Evolutionary conservation across 2,329 filamentous ascomycete species (phyloP).

Genomic region (Leptodontidium sp.): DNA sequence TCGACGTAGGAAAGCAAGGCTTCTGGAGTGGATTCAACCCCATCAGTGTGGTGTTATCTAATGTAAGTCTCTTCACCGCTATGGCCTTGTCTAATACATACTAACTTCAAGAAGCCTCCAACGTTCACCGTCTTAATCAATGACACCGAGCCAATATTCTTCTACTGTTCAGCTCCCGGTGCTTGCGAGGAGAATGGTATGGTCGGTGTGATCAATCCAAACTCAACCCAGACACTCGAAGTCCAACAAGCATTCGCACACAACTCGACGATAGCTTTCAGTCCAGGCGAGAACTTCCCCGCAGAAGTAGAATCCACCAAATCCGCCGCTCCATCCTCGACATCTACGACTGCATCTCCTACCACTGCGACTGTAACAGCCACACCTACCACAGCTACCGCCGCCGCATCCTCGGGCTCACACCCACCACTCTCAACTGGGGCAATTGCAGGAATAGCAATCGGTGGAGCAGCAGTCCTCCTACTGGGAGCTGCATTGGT

Average conservation of each 20-base stretch:
- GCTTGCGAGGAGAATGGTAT: slow-evolving; percentile 72
- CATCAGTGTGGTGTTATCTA: slow-evolving; percentile 51
- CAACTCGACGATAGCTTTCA: slow-evolving; percentile 36
- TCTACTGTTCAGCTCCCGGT: slow-evolving; percentile 72
- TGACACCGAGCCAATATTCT: slow-evolving; percentile 70
- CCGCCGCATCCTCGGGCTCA: slow-evolving; percentile 10
- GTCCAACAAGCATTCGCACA: slow-evolving; percentile 35
- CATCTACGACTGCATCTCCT: slow-evolving; percentile 24
- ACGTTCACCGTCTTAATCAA: slow-evolving; percentile 60
- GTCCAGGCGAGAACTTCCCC: slow-evolving; percentile 40
- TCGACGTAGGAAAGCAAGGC: slow-evolving; percentile 54
- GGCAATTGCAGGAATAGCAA: slow-evolving; percentile 40
- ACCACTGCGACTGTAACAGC: slow-evolving; percentile 15
- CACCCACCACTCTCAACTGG: slow-evolving; percentile 37
- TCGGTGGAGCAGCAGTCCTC: slow-evolving; percentile 37
- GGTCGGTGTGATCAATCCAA: slow-evolving; percentile 78
- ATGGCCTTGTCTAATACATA: not conserved
- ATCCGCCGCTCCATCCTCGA: slow-evolving; percentile 28
- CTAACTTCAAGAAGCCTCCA: slow-evolving; percentile 44
- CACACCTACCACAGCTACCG: slow-evolving; percentile 2
- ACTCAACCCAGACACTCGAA: slow-evolving; percentile 38
- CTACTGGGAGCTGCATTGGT: slow-evolving; percentile 34
- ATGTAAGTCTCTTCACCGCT: slow-evolving; percentile 49
- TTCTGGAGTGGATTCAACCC: slow-evolving; percentile 62
- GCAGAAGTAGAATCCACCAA: slow-evolving; percentile 29